Percentiles rank a stretch among this genome's conserved stretches.
Evolutionary conservation across 345 rosid genomes (phyloP).

Genomic region (Dipteronia dyeriana): DNA sequence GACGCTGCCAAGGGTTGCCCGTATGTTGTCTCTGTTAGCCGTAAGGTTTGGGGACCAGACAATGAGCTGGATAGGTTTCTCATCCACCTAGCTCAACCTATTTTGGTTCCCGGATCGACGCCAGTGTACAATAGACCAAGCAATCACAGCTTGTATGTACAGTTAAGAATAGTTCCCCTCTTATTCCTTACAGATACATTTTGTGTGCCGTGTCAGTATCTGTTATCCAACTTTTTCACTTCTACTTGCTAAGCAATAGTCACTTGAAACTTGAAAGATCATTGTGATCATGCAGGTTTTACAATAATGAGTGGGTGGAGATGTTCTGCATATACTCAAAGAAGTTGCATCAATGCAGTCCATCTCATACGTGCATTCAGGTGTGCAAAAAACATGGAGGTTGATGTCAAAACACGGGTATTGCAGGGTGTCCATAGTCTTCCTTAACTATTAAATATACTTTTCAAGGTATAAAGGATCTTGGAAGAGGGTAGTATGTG

Average conservation of each 20-base stretch:
- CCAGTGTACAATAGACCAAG: conserved; percentile 12
- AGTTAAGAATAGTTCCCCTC: background rate
- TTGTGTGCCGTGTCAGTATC: background rate
- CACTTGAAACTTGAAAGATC: background rate
- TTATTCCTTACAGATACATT: background rate
- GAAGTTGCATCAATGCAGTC: background rate
- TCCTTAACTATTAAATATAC: no score
- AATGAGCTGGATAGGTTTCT: conserved; percentile 32
- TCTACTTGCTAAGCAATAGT: background rate
- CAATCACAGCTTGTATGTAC: background rate
- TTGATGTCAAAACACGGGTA: no score
- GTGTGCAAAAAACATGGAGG: background rate
- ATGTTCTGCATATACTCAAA: background rate
- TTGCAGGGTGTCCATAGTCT: no score
- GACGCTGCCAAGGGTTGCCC: conserved; percentile 53
- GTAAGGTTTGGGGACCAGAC: conserved; percentile 12
- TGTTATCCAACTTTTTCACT: background rate
- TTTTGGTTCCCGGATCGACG: background rate
- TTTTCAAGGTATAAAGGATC: background rate
- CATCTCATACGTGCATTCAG: background rate
- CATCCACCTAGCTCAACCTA: conserved; percentile 26
- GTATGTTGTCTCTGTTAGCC: conserved; percentile 34
- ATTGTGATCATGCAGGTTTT: background rate
- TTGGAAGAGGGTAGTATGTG: background rate
- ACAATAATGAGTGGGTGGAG: background rate